Evolutionary conservation across 768 basidiomycete species (phyloP), one percentile per base, ranked within the genome.

Genomic region (Suillus plorans): DNA sequence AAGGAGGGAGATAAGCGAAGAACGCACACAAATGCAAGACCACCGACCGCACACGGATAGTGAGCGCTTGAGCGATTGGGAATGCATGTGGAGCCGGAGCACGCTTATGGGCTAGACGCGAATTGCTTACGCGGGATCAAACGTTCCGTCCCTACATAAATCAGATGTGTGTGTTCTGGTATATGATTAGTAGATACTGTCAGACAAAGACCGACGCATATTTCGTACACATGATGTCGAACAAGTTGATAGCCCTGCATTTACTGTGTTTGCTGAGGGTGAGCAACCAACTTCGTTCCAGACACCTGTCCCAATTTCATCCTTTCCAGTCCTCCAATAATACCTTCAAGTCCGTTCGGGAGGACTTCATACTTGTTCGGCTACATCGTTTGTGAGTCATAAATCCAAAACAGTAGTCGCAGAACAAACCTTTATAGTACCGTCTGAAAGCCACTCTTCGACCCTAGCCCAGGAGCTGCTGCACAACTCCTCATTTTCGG

Each of bases 261-360:
- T 64, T 63, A 75, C 56, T 41, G 60, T 25, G 78, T 79, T 53
- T 82, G 79, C 63, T 77, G 77, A 22, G 82, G 82, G 60, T 71
- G 78, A 2, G 65, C 79, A 10, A 85, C 75, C 13, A 84, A 69
- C 69, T 85, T 85, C 22, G 67, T 71, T 4, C 78, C 83, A 25
- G 80, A 82, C 28, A 83, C 73, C 63, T 79, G 65, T 13, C 79
- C 74, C 5, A 67, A 65, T 69, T 70, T 71, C 68, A 84, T 55
- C 64, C 71, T 71, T 52, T 78, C 71, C 31, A 85, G 65, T 3
- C 79, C 82, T 13, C 61, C 74, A 0, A 64, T 49, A 12, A 84
- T 74, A 9, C 77, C 82, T 9, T 68, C 62, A 1, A 85, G 72
- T 2, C 84, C 84, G 25, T 72, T 68, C 0, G 78, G 75, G 13